Evolutionary conservation across 225 moss, liverwort and hornwort genomes (phyloP), one percentile per base, ranked within the genome.

Genomic region (Asterella californica): DNA sequence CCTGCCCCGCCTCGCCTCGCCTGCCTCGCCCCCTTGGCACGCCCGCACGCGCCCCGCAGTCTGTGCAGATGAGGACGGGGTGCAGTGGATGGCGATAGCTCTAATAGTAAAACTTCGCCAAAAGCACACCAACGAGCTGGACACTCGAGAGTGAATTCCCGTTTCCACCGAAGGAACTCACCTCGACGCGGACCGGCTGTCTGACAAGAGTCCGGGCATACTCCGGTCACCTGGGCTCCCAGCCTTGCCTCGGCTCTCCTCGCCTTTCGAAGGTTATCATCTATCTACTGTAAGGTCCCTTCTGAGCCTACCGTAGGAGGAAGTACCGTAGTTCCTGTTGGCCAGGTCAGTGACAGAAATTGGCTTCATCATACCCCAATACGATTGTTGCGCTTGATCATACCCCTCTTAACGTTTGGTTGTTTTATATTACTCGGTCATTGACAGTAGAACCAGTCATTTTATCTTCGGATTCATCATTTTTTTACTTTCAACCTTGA

Each of bases 1-100:
- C 24, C 37, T 29, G 9, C 42, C 73, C 42, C 42, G 38, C 45
- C 72, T n/a, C 57, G 21, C 57, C 42, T 70, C 69, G 33, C 42
- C 24, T 30, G 33, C 42, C 24, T 30, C 24, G 61, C 42, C 54
- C 49, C 59, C 25, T 80, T 30, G 57, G 62, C 75, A 64, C 68
- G 21, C 76, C 50, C 46, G 76, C 54, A 76, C 70, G 33, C 70
- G 70, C 68, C 52, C 59, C 42, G 76, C 59, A 68, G 59, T 37
- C 55, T 76, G 54, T 59, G 75, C 55, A 30, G 29, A 42, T 7
- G 59, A 76, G 59, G 38, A 32, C 60, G 59, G 30, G 10, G 50
- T 45, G 38, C 22, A 55, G 76, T 32, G 33, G 54, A 55, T 33
- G 74, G 37, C 68, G 36, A 69, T 37, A 34, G 68, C 68, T 36